Evolutionary conservation across 192 early-diverging fungal genomes (phyloP).

Genomic region (Gryganskiella cystojenkinii): DNA sequence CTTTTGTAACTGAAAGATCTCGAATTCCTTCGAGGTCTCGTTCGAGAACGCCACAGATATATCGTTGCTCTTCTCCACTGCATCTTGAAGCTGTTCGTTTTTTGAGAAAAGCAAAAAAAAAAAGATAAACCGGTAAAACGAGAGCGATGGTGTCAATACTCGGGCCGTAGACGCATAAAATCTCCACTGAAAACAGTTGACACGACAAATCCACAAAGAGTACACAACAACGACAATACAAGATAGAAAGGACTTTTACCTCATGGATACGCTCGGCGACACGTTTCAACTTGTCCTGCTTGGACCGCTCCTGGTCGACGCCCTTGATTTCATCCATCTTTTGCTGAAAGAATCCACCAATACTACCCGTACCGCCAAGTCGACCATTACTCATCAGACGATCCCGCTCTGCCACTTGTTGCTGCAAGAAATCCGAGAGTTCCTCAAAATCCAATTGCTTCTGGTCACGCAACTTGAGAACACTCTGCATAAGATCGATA

Average conservation of each 20-base stretch:
- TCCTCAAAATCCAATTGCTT: conserved; percentile 97
- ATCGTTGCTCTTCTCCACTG: conserved; percentile 80
- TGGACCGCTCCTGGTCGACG: conserved; percentile 83
- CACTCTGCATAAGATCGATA: conserved; percentile 63
- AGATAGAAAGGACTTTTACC: no score
- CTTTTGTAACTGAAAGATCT: conserved; percentile 85
- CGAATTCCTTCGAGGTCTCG: conserved; percentile 84
- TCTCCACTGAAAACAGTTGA: background rate
- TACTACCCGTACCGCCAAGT: conserved; percentile 60
- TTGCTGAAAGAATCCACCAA: conserved; percentile 85
- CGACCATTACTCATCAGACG: conserved; percentile 73
- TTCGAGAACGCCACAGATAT: conserved; percentile 79
- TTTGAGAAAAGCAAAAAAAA: conserved; percentile 6
- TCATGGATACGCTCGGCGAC: conserved; percentile 78
- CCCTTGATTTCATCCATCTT: conserved; percentile 92
- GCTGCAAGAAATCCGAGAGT: conserved; percentile 80
- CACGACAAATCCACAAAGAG: background rate
- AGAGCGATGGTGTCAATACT: no score
- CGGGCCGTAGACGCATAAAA: no score
- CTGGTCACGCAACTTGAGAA: conserved; percentile 87
- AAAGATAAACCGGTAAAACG: no score
- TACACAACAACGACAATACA: background rate
- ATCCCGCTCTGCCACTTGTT: conserved; percentile 77
- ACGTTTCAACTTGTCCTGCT: conserved; percentile 82
- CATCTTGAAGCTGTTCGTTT: conserved; percentile 75